Evolutionary conservation across 1,139 yeast species (phyloP).

Genomic region (Yamadazyma siamensis): DNA sequence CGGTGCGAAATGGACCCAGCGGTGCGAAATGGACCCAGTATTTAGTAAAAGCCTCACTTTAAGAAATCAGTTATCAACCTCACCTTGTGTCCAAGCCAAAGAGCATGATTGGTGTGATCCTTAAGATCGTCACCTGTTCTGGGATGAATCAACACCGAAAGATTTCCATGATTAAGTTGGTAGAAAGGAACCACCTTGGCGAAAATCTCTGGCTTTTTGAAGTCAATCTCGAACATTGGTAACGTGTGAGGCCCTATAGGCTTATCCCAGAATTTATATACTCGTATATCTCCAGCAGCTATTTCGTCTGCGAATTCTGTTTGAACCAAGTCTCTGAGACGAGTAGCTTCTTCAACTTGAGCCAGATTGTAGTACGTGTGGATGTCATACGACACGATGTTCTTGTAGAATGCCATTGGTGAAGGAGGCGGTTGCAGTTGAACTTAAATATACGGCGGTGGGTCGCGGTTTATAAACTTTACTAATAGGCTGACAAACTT

Average conservation of each 20-base stretch:
- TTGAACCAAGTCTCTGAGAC: constrained; percentile 38
- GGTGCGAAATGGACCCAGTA: no score
- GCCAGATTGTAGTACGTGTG: constrained; percentile 51
- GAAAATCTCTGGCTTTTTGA: constrained; percentile 29
- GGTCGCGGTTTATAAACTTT: no score
- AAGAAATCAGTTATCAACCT: constrained; percentile 12
- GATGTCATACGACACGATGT: constrained; percentile 44
- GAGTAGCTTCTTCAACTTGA: constrained; percentile 34
- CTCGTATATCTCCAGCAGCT: constrained; percentile 38
- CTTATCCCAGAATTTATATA: constrained; percentile 45
- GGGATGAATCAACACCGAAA: constrained; percentile 56
- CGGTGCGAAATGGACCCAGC: no score
- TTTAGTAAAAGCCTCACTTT: no score
- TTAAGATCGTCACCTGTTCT: constrained; percentile 37
- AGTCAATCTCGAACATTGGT: constrained; percentile 43
- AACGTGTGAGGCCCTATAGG: constrained; percentile 60
- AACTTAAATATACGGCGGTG: no score
- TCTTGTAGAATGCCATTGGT: constrained; percentile 25
- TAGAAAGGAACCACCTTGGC: constrained; percentile 31
- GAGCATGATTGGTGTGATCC: constrained; percentile 52
- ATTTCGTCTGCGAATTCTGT: constrained; percentile 46
- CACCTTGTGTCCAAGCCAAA: constrained; percentile 50
- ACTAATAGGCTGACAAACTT: no score
- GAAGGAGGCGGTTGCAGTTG: no score
- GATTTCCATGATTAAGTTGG: constrained; percentile 49